phyloP scores from a whole-genome alignment of 2,329 filamentous ascomycete genomes.

The Blastomyces emzantsi region DNA sequence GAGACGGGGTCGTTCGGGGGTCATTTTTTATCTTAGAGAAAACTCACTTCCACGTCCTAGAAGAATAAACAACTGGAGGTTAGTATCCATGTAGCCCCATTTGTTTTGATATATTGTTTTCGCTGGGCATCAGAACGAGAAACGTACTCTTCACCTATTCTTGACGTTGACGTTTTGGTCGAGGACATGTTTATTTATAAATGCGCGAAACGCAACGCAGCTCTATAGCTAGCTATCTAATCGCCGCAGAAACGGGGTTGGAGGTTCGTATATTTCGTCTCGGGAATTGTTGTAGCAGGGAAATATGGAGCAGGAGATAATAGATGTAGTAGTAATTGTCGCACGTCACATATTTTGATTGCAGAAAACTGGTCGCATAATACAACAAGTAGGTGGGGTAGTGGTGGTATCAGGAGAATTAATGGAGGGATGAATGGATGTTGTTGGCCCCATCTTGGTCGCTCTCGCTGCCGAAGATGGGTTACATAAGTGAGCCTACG shows the following conservation, averaged over 20 bases:
- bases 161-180: slow-evolving; percentile 58
- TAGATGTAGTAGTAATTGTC: not conserved
- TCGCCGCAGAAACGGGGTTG: not conserved
- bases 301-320: not conserved
- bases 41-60: slow-evolving; percentile 86
- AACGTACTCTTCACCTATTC: slow-evolving; percentile 66
- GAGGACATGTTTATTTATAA: slow-evolving; percentile 41
- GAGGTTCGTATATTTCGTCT: not conserved
- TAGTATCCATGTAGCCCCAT: not conserved
- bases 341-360: not conserved
- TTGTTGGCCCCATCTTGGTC: not conserved
- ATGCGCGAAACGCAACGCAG: not conserved
- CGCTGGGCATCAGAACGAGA: slow-evolving; percentile 1
- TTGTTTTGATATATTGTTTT: too few species aligned
- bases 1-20: slow-evolving; percentile 7
- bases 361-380: not conserved
- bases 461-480: too few species aligned
- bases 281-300: not conserved
- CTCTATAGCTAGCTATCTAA: not conserved
- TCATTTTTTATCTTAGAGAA: not conserved
- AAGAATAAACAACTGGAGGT: slow-evolving; percentile 25
- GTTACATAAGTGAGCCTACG: too few species aligned
- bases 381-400: not conserved
- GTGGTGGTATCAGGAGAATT: not conserved
- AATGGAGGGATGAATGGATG: not conserved